Evolutionary conservation across 1,284 basidiomycete genomes (phyloP).

Genomic region (Rhodotorula sp.): DNA sequence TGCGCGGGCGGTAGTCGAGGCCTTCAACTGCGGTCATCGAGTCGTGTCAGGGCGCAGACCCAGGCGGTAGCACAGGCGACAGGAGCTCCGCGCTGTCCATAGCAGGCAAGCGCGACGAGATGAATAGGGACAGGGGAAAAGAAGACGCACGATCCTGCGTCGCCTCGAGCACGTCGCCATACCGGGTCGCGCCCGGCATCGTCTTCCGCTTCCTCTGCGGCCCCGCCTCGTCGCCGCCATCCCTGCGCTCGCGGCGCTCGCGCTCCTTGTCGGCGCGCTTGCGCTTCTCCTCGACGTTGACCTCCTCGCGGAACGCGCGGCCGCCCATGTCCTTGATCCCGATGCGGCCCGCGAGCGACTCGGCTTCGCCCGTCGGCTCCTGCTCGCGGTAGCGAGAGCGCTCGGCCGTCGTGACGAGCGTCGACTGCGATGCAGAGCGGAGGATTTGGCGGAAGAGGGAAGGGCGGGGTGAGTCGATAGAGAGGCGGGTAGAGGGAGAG

Average conservation of each 20-base stretch:
- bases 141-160: slow-evolving; percentile 64
- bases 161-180: slow-evolving; percentile 85
- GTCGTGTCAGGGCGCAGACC: too few relatives aligned
- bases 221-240: not conserved
- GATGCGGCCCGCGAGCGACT: slow-evolving; percentile 87
- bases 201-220: not conserved
- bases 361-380: slow-evolving; percentile 95
- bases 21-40: slow-evolving; percentile 67
- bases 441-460: not conserved
- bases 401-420: slow-evolving; percentile 48
- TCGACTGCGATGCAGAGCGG: slow-evolving; percentile 25
- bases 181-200: slow-evolving; percentile 52
- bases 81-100: not conserved
- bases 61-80: not conserved
- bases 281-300: slow-evolving; percentile 95
- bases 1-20: slow-evolving; percentile 85
- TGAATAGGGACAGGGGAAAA: not conserved
- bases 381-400: slow-evolving; percentile 60
- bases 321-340: slow-evolving; percentile 92
- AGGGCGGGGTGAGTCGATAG: not conserved
- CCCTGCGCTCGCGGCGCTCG: slow-evolving; percentile 20
- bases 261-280: slow-evolving; percentile 41
- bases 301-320: slow-evolving; percentile 74
- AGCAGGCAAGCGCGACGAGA: too few relatives aligned
- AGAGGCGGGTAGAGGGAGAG: not conserved